Evolutionary conservation across 2,329 filamentous ascomycete species (phyloP).

Genomic region (Hypoxylon sp.): DNA sequence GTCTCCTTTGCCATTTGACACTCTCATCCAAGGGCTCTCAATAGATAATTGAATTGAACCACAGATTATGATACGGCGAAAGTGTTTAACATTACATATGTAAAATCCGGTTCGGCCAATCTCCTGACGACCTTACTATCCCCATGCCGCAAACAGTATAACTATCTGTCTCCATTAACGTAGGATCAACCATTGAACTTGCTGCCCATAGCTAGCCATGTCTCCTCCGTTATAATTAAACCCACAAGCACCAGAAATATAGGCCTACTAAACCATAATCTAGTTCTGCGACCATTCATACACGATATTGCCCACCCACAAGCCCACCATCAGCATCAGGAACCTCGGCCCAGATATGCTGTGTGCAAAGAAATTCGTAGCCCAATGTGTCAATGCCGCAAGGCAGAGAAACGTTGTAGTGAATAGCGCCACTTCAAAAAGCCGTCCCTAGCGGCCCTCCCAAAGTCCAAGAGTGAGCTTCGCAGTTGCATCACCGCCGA

Average conservation of each 20-base stretch:
- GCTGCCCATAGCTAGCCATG: not conserved
- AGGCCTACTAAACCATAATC: not conserved
- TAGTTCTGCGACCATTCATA: constrained; percentile 34
- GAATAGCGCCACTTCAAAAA: constrained; percentile 49
- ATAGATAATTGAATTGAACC: too few relatives aligned
- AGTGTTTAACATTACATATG: too few relatives aligned
- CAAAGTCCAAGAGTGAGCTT: constrained; percentile 57
- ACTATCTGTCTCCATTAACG: not conserved
- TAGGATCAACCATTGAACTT: not conserved
- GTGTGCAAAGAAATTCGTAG: constrained; percentile 45
- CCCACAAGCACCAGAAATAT: not conserved
- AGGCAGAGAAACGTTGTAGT: constrained; percentile 48
- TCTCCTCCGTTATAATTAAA: not conserved
- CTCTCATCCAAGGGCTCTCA: too few relatives aligned
- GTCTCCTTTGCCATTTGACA: too few relatives aligned
- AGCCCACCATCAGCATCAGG: constrained; percentile 28
- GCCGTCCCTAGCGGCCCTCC: constrained; percentile 24
- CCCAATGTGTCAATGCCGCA: constrained; percentile 45
- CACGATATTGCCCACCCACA: constrained; percentile 50
- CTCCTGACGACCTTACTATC: not conserved
- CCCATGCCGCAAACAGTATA: not conserved
- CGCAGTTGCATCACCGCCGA: constrained; percentile 71
- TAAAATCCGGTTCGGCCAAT: too few relatives aligned
- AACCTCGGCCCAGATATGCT: not conserved
- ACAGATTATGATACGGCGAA: too few relatives aligned